Base-by-base conservation (phyloP, 805 yeast species). In the Phaffomyces thermotolerans region DNA sequence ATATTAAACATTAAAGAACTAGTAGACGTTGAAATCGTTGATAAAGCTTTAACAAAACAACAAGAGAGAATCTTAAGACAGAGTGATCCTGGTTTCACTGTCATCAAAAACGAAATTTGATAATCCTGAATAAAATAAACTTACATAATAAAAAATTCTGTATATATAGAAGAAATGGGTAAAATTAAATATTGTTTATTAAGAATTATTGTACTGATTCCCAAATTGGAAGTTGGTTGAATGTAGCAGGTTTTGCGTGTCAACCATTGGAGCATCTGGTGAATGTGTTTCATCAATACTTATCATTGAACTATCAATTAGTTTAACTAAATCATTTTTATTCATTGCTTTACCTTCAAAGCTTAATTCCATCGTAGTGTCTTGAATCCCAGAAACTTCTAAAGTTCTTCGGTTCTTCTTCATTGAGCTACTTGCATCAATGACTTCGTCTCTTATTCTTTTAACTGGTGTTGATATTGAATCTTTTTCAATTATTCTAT, bases 1-100 rank as follows among this genome's bases (percentile, higher is more conserved):
- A 73, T 91, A 44, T 78, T 87, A 29, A 70, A 74, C 46, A 86
- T 91, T 37, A 91, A 91, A 64, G 97, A 91, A 62, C 69, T 91
- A 44, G 90, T 91, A 8, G 76, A 76, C 39, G 93, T 91, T 25
- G 91, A 88, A 53, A 67, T 88, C 32, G 79, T 83, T 10, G 81
- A 79, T 36, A 65, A 69, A 25, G 66, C 67, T 17, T 64, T 79
- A 52, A 63, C 79, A 1, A 73, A 71, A 42, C 62, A 64, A 15
- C 73, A 84, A 56, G 69, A 79, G 61, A 69, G 81, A 43, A 58
- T 54, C 9, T 67, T 67, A 35, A 75, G 90, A 65, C 82, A 74
- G 58, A 46, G 49, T 40, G 73, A 75, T 37, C 81, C 87, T 10
- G 95, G 93, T 0, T 85, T 77, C 51, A 60, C 62, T 13, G 70